A percentile compares a stretch with the other conserved stretches of the same genome.
These are phyloP conservation scores for Ceratocystis smalleyi DNA, from an alignment of 2,329 filamentous ascomycete genomes.

Conservation along the genomic window DNA sequence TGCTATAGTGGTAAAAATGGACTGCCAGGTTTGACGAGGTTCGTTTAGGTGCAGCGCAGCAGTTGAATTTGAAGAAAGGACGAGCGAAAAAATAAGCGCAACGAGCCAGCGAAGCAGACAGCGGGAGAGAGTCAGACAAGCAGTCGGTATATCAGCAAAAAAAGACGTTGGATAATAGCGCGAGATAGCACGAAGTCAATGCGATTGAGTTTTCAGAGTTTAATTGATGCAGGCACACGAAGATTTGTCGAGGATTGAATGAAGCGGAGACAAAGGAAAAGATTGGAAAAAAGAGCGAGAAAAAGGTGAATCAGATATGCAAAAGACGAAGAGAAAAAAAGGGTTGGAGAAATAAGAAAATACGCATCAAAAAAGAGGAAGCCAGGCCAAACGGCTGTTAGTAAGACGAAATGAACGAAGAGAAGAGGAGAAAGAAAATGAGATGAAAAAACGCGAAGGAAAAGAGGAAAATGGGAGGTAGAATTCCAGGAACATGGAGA, in stretches of 20 bases:
- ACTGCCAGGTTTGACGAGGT: slow-evolving; percentile 1
- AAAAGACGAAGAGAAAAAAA: background rate
- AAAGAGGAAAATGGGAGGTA: background rate
- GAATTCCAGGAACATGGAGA: background rate
- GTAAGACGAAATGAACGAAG: background rate
- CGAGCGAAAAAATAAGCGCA: background rate
- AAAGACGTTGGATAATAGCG: background rate
- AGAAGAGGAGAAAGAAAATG: background rate
- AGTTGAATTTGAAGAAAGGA: background rate
- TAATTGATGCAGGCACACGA: slow-evolving; percentile 3
- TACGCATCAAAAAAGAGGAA: background rate
- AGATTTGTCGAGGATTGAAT: background rate
- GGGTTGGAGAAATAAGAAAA: background rate
- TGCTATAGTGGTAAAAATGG: background rate
- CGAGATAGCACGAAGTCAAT: slow-evolving; percentile 3
- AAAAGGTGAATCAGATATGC: background rate
- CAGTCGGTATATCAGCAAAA: too few species aligned
- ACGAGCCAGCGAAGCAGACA: slow-evolving; percentile 11
- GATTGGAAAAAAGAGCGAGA: slow-evolving; percentile 2
- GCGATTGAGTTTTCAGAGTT: background rate
- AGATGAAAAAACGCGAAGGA: background rate
- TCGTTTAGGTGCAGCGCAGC: background rate
- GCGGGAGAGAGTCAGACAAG: background rate
- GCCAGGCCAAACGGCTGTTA: too few species aligned
- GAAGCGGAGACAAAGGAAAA: slow-evolving; percentile 7